phyloP scores from a whole-genome alignment of 345 rosid species.

The Erodium maritimum region DNA sequence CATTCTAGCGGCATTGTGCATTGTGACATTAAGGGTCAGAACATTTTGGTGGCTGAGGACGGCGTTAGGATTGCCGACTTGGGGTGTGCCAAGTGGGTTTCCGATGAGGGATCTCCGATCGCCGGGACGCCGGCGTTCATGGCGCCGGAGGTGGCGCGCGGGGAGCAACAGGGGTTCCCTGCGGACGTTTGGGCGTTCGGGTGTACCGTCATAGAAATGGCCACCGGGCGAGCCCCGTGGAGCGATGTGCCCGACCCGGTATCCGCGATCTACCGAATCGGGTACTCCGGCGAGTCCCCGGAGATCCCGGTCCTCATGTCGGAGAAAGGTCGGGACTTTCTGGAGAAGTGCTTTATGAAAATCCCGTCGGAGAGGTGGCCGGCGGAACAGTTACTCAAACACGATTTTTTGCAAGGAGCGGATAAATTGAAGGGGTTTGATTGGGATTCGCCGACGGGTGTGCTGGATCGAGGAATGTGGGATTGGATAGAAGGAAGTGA shows the following conservation, averaged over 20 bases:
- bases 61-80: constrained; percentile 52
- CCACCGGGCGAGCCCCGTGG: constrained; percentile 41
- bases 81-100: constrained; percentile 39
- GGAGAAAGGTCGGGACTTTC: constrained; percentile 30
- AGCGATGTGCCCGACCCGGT: constrained; percentile 21
- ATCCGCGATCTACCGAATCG: constrained; percentile 34
- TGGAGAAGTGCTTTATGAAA: constrained; percentile 37
- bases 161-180: constrained; percentile 34
- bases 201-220: constrained; percentile 48
- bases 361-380: constrained; percentile 43
- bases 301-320: constrained; percentile 31
- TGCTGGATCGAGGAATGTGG: constrained; percentile 24
- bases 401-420: constrained; percentile 18
- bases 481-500: constrained; percentile 12
- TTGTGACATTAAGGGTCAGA: constrained; percentile 61
- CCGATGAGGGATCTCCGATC: neutral
- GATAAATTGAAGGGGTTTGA: neutral
- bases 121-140: constrained; percentile 48
- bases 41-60: constrained; percentile 25
- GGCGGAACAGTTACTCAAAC: constrained; percentile 30
- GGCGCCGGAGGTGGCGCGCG: constrained; percentile 69
- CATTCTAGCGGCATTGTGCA: constrained; percentile 53
- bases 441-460: constrained; percentile 28
- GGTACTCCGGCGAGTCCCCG: constrained; percentile 31
- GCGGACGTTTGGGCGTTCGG: constrained; percentile 62